Evolutionary conservation across 208 protist genomes (phyloP), one percentile per base, ranked within the genome.

Genomic region (Angomonas deanei): DNA sequence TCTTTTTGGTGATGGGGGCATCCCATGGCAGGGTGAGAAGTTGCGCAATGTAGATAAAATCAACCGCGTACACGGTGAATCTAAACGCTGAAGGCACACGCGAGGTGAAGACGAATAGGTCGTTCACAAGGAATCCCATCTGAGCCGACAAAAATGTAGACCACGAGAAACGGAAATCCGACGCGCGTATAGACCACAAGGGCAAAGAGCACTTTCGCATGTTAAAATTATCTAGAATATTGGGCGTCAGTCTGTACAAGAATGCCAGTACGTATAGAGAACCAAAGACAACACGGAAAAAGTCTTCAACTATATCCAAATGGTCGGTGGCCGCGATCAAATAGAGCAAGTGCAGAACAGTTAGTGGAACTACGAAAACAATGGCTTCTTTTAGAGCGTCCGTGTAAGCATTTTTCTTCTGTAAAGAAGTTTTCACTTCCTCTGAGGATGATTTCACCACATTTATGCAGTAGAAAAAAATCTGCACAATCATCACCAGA

Each of bases 101-200:
- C 49, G 72, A 91, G n/a, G 83, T 87, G 74, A 92, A 93, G 3
- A 84, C 86, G 60, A 95, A 92, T 23, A 93, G 60, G 64, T 95
- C 89, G 64, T 93, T 86, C 0, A 84, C 73, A 5, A 93, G 27
- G 53, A 92, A 71, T 4, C 85, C 76, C 1, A 91, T 52, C 54
- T 93, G 77, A 30, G 61, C 61, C 64, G 53, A 47, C 28, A 64
- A 63, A 49, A 78, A 70, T 10, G 24, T 59, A 0, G 31, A 32
- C 46, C 50, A 68, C 33, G 70, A 38, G 57, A 71, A 70, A 13
- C 61, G 52, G 13, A 38, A 33, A 21, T 15, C 54, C 19, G 65
- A 31, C 39, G 57, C 64, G 32, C 62, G 64, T 50, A 91, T 3
- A 48, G 84, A 93, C 5, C 57, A 67, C 4, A 90, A 32, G 1